Evolutionary conservation across 116 monocot genomes (phyloP).

Genomic region (Iris pallida): DNA sequence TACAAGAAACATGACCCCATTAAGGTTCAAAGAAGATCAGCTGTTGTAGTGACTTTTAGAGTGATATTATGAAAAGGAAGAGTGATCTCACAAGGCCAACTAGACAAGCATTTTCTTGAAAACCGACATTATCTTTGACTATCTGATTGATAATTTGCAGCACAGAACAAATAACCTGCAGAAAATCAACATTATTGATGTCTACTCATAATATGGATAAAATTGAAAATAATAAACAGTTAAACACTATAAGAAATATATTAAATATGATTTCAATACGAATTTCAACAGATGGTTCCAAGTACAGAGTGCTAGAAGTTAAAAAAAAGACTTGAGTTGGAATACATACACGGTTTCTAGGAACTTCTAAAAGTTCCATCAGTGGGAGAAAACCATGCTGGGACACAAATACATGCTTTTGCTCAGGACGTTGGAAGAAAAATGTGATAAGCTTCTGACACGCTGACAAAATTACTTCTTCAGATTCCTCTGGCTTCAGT

Average conservation of each 20-base stretch:
- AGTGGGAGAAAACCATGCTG: constrained; percentile 86
- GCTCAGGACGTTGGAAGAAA: constrained; percentile 80
- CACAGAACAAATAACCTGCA: constrained; percentile 80
- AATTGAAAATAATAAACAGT: constrained; percentile 6
- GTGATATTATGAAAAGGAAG: background rate
- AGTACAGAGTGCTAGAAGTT: background rate
- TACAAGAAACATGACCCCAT: constrained; percentile 6
- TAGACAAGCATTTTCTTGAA: constrained; percentile 96
- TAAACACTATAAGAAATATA: too few species aligned
- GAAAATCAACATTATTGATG: background rate
- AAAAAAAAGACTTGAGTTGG: background rate
- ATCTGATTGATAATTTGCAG: constrained; percentile 89
- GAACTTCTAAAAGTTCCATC: constrained; percentile 88
- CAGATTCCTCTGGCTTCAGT: constrained; percentile 80
- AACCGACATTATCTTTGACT: constrained; percentile 65
- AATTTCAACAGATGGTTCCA: background rate
- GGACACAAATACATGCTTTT: constrained; percentile 71
- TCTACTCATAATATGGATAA: background rate
- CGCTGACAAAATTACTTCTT: constrained; percentile 78
- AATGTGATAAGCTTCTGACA: constrained; percentile 85
- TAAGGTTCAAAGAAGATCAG: background rate
- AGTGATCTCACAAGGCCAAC: constrained; percentile 81
- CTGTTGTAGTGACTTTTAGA: background rate
- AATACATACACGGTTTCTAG: constrained; percentile 64
- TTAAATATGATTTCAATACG: background rate